phyloP scores from a whole-genome alignment of 768 basidiomycete genomes.

The Tulasnella sp. region DNA sequence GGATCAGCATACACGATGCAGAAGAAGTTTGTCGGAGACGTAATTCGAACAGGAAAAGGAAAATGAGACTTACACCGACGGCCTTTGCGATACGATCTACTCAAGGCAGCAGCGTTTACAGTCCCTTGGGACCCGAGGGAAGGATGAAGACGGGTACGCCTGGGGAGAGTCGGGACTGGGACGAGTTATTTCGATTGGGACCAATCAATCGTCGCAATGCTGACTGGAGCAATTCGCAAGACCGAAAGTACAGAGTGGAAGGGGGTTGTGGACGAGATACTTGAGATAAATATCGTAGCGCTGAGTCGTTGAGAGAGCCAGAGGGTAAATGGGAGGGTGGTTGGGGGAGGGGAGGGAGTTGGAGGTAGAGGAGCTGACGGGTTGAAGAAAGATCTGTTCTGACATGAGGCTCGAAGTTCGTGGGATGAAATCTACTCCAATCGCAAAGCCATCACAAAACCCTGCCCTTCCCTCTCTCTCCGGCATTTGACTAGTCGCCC shows the following conservation, averaged over 20 bases:
- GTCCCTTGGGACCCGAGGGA: not conserved
- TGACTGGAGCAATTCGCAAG: not conserved
- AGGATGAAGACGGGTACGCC: not conserved
- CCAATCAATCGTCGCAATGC: slow-evolving; percentile 4
- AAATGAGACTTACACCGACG: not conserved
- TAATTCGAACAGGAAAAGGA: not conserved
- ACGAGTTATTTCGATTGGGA: not conserved
- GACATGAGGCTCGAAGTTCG: slow-evolving; percentile 1
- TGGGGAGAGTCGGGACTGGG: not conserved
- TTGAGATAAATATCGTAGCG: slow-evolving; percentile 11
- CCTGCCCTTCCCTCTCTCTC: not conserved
- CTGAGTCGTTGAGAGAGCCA: not conserved
- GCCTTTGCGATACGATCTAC: not conserved
- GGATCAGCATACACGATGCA: not conserved
- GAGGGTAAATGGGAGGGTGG: not conserved
- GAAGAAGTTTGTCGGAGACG: not conserved
- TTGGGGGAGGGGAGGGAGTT: not conserved
- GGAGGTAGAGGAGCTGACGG: not conserved
- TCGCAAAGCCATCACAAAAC: slow-evolving; percentile 1
- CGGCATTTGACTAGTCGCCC: not conserved
- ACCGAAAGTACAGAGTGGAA: not conserved
- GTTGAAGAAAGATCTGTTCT: slow-evolving; percentile 1
- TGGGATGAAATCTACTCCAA: slow-evolving; percentile 4
- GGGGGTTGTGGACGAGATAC: not conserved
- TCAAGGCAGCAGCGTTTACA: not conserved